phyloP scores from a whole-genome alignment of 1,284 basidiomycete species.

The Heimioporus punctisporus region DNA sequence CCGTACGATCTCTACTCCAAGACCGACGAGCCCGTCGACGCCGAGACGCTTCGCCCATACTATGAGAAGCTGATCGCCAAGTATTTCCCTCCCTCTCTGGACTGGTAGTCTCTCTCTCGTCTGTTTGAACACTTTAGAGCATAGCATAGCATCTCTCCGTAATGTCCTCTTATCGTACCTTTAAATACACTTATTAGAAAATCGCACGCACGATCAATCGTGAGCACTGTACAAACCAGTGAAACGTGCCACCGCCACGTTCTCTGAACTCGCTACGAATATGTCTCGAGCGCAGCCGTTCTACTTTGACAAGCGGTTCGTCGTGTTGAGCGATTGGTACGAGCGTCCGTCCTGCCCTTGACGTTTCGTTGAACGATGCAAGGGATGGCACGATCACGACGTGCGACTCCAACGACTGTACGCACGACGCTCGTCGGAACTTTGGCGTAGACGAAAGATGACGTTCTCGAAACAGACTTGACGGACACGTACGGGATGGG shows the following conservation, averaged over 20 bases:
- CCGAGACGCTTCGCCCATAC: conserved; percentile 75
- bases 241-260: too few species aligned
- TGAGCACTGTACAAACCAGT: too few species aligned
- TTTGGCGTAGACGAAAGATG: too few species aligned
- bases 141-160: too few species aligned
- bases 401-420: conserved; percentile 90
- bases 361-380: conserved; percentile 1
- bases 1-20: conserved; percentile 95
- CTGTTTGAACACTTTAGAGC: too few species aligned
- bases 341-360: conserved; percentile 21
- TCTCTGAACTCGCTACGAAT: too few species aligned
- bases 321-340: conserved; percentile 89
- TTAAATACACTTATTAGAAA: too few species aligned
- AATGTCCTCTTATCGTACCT: too few species aligned
- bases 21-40: conserved; percentile 70
- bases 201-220: too few species aligned
- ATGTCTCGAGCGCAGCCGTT: conserved; percentile 20
- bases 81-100: conserved; percentile 79
- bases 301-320: conserved; percentile 74
- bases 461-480: conserved; percentile 53
- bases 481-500: conserved; percentile 66
- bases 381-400: conserved; percentile 96
- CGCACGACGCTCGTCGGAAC: conserved; percentile 33
- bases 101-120: conserved; percentile 56
- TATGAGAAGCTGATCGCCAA: conserved; percentile 83